A percentile compares a stretch with the other conserved stretches of the same genome.
Conservation (phyloP, 345 rosid species). For the Cardamine resedifolia region DNA sequence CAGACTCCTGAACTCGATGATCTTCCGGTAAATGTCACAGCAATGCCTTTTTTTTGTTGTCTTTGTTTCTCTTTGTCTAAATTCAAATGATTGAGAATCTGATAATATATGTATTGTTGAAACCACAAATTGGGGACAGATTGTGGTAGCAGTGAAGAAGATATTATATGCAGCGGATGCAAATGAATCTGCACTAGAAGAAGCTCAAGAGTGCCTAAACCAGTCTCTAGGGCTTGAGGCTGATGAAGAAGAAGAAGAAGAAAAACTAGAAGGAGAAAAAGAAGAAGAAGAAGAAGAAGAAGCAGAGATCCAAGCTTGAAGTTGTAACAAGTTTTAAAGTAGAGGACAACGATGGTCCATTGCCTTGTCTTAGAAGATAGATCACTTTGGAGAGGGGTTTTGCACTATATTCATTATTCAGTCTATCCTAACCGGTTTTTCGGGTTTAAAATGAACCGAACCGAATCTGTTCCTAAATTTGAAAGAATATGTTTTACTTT, state of each 20-base stretch:
- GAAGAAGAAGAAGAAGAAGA: slow-evolving; percentile 5
- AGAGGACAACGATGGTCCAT: slow-evolving; percentile 16
- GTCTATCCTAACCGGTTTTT: slow-evolving; percentile 22
- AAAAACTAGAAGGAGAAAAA: not conserved
- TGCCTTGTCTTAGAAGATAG: slow-evolving; percentile 35
- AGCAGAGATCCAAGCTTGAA: slow-evolving; percentile 19
- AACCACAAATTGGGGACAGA: slow-evolving; percentile 47
- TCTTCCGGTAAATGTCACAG: slow-evolving; percentile 50
- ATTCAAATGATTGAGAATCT: not conserved
- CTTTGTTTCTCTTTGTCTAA: not conserved
- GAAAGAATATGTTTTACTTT: not conserved
- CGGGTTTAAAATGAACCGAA: slow-evolving; percentile 7
- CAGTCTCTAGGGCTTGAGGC: slow-evolving; percentile 42
- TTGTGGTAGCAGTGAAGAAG: slow-evolving; percentile 77
- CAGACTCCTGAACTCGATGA: slow-evolving; percentile 70
- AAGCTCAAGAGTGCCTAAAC: slow-evolving; percentile 71
- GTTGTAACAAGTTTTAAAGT: slow-evolving; percentile 12
- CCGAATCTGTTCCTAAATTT: slow-evolving; percentile 1
- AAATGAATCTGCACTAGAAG: slow-evolving; percentile 70
- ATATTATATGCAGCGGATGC: slow-evolving; percentile 85
- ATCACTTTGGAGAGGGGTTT: slow-evolving; percentile 20
- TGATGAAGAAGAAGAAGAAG: slow-evolving; percentile 33
- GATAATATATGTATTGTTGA: slow-evolving; percentile 8
- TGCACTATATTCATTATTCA: not conserved
- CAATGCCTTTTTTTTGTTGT: not conserved